These are phyloP conservation scores for Salinomyces thailandicus DNA, from an alignment of 2,329 filamentous ascomycete genomes.

Conservation along the genomic window DNA sequence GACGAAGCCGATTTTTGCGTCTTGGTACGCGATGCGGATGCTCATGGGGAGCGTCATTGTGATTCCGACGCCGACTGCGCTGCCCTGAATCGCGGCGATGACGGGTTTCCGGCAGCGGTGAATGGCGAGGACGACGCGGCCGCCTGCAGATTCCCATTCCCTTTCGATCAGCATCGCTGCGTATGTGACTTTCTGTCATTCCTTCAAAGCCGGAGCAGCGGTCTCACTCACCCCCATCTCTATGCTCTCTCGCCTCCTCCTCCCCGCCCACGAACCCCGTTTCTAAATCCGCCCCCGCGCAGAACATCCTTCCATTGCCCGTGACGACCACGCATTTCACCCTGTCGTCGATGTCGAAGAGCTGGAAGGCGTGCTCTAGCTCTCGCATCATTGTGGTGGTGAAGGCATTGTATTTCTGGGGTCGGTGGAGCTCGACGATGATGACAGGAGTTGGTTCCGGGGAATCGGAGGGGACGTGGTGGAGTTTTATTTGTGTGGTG, in stretches of 20 bases:
- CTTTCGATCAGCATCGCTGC: too few species aligned
- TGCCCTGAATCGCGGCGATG: constrained; percentile 46
- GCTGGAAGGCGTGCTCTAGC: constrained; percentile 43
- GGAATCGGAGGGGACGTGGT: constrained; percentile 35
- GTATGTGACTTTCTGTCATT: too few species aligned
- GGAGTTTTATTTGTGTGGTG: constrained; percentile 30
- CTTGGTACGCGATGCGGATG: constrained; percentile 43
- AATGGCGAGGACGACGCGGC: constrained; percentile 42
- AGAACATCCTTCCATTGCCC: constrained; percentile 42
- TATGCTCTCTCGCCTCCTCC: constrained; percentile 38
- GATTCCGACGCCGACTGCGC: constrained; percentile 48
- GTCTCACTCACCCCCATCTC: constrained; percentile 45
- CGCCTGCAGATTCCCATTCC: too few species aligned
- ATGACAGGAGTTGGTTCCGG: constrained; percentile 50
- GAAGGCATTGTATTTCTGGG: constrained; percentile 58
- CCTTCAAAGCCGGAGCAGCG: too few species aligned
- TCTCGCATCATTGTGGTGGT: constrained; percentile 53
- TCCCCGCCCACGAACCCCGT: constrained; percentile 38
- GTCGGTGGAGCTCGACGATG: constrained; percentile 54
- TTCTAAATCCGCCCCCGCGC: constrained; percentile 48
- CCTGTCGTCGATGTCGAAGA: constrained; percentile 45
- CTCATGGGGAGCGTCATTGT: constrained; percentile 49
- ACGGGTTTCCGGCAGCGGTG: constrained; percentile 47
- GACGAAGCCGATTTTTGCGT: constrained; percentile 62
- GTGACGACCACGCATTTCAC: constrained; percentile 48